Conservation (phyloP, 2,329 filamentous ascomycete genomes). For the Trichoderma sp. region DNA sequence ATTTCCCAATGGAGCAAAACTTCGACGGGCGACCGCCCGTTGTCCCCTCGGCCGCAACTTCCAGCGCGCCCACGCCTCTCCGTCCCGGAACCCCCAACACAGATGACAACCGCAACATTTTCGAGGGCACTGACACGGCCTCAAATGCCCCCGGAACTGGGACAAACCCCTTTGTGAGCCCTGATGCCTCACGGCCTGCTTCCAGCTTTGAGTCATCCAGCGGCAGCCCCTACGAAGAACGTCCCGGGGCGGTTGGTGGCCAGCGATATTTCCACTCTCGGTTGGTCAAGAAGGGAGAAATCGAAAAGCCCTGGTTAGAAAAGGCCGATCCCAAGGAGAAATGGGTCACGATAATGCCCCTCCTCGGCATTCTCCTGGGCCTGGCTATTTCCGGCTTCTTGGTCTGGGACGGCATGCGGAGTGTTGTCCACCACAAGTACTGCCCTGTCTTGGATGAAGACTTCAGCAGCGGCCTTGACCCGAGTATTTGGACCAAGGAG, state of each 20-base stretch:
- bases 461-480: conserved; percentile 58
- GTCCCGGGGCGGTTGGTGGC: conserved; percentile 21
- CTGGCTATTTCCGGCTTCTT: conserved; percentile 66
- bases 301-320: conserved; percentile 75
- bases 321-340: conserved; percentile 75
- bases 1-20: conserved; percentile 31
- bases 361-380: conserved; percentile 68
- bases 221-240: conserved; percentile 38
- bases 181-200: conserved; percentile 42
- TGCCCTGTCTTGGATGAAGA: conserved; percentile 65
- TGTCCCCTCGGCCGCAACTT: conserved; percentile 37
- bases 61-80: conserved; percentile 40
- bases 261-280: conserved; percentile 70
- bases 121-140: conserved; percentile 40
- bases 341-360: conserved; percentile 78
- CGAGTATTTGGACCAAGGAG: conserved; percentile 68
- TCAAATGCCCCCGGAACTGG: conserved; percentile 31
- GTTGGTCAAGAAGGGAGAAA: conserved; percentile 66
- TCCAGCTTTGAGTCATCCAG: conserved; percentile 49
- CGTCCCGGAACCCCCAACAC: conserved; percentile 43
- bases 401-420: conserved; percentile 70
- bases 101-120: conserved; percentile 39
- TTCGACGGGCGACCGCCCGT: conserved; percentile 29
- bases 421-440: conserved; percentile 72
- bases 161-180: conserved; percentile 48